These are phyloP conservation scores for Scleromitrula shiraiana DNA, from an alignment of 2,329 filamentous ascomycete genomes.

Conservation along the genomic window DNA sequence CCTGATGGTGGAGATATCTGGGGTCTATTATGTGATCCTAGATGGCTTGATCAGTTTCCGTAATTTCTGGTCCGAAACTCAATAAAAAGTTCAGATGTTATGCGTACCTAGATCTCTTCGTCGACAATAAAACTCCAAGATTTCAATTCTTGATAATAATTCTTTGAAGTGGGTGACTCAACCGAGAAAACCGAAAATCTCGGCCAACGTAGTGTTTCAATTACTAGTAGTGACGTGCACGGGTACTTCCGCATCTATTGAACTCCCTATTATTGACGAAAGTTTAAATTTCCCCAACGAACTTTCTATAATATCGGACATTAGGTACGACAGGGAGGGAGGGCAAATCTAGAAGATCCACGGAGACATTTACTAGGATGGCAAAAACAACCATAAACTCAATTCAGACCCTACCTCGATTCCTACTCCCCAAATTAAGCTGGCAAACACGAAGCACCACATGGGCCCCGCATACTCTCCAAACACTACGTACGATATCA, in stretches of 20 bases:
- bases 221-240: not conserved
- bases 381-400: conserved; percentile 19
- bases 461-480: conserved; percentile 14
- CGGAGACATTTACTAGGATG: conserved; percentile 18
- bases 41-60: not conserved
- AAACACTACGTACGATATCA: conserved; percentile 20
- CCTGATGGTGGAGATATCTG: not conserved
- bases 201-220: conserved; percentile 2
- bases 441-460: conserved; percentile 22
- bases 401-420: conserved; percentile 24
- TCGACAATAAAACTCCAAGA: not conserved
- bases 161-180: conserved; percentile 12
- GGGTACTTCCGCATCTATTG: not conserved
- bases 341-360: not conserved
- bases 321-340: too few species aligned
- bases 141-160: conserved; percentile 8
- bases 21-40: not conserved
- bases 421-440: conserved; percentile 28
- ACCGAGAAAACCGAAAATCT: conserved; percentile 7
- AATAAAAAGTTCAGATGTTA: not conserved
- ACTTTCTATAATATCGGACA: not conserved
- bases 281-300: not conserved
- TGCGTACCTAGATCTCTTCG: conserved; percentile 1
- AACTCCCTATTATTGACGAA: not conserved
- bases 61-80: not conserved